phyloP scores from a whole-genome alignment of 257 asterid genomes.

The Oldenlandia corymbosa region DNA sequence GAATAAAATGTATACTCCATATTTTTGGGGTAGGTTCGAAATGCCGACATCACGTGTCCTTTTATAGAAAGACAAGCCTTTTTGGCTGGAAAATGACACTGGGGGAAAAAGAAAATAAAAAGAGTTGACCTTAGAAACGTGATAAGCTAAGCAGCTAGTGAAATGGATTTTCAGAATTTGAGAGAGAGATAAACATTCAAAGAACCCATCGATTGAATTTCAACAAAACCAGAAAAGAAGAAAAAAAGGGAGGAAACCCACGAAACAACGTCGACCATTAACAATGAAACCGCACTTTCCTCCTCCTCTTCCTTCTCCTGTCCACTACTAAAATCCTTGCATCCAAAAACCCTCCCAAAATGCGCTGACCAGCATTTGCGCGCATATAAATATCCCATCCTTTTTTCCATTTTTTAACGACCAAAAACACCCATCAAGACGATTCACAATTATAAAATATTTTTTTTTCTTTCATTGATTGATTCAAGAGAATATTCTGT shows the following conservation, averaged over 20 bases:
- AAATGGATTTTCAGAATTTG: conserved; percentile 10
- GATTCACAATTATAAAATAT: no score
- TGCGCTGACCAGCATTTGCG: no score
- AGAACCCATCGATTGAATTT: conserved; percentile 3
- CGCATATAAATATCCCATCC: not conserved
- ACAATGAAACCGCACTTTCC: conserved; percentile 7
- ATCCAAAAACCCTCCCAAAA: no score
- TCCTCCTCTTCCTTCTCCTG: no score
- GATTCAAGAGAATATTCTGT: not conserved
- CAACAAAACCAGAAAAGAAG: no score
- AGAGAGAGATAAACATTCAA: conserved; percentile 9
- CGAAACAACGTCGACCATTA: conserved; percentile 11
- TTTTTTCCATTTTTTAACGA: not conserved
- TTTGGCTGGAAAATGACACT: conserved; percentile 3
- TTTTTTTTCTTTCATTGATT: not conserved
- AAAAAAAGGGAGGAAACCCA: no score
- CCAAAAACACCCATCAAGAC: no score
- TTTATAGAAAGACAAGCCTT: not conserved
- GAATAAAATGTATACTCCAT: not conserved
- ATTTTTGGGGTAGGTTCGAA: not conserved
- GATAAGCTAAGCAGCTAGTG: not conserved
- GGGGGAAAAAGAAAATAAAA: not conserved
- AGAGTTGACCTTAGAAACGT: conserved; percentile 15
- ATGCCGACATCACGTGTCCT: conserved; percentile 9
- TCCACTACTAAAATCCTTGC: not conserved